Percentiles rank a stretch among this genome's conserved stretches.
These are phyloP conservation scores for Sanghuangporus weigelae DNA, from an alignment of 1,284 basidiomycete species.

Conservation along the genomic window DNA sequence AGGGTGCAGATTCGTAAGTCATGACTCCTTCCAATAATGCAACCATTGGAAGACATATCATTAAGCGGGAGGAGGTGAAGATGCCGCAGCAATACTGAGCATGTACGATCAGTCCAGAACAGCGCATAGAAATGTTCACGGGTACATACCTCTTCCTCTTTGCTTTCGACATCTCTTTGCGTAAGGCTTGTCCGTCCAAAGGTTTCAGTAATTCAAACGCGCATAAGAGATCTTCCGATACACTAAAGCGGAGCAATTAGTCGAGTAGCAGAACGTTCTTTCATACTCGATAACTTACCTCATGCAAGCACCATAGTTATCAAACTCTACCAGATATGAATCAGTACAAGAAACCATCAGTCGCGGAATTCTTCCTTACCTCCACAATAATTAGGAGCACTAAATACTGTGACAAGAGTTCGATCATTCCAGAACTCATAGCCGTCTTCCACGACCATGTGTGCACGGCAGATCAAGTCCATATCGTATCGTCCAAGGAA, in stretches of 20 bases:
- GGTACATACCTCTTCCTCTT: constrained; percentile 84
- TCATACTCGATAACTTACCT: constrained; percentile 43
- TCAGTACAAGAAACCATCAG: constrained; percentile 13
- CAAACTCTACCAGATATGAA: constrained; percentile 62
- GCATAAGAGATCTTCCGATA: constrained; percentile 95
- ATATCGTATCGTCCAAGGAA: constrained; percentile 94
- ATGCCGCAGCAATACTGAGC: constrained; percentile 13
- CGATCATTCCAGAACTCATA: constrained; percentile 99
- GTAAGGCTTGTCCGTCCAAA: constrained; percentile 89
- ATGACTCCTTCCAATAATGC: neutral
- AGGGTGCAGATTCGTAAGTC: neutral
- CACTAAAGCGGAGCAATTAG: constrained; percentile 42
- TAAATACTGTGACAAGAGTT: constrained; percentile 97
- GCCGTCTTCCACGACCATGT: constrained; percentile 99
- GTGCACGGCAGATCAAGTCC: constrained; percentile 98
- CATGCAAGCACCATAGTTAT: constrained; percentile 97
- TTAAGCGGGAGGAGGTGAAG: constrained; percentile 14
- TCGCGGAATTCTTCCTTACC: constrained; percentile 50
- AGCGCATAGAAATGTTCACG: neutral
- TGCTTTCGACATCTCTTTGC: constrained; percentile 99
- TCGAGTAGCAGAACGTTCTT: constrained; percentile 19
- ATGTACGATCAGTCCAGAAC: neutral
- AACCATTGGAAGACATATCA: neutral
- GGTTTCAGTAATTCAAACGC: constrained; percentile 98
- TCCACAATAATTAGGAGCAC: constrained; percentile 95